Evolutionary conservation across 371 early-diverging fungal species (phyloP).

Genomic region (Actinomucor elegans): DNA sequence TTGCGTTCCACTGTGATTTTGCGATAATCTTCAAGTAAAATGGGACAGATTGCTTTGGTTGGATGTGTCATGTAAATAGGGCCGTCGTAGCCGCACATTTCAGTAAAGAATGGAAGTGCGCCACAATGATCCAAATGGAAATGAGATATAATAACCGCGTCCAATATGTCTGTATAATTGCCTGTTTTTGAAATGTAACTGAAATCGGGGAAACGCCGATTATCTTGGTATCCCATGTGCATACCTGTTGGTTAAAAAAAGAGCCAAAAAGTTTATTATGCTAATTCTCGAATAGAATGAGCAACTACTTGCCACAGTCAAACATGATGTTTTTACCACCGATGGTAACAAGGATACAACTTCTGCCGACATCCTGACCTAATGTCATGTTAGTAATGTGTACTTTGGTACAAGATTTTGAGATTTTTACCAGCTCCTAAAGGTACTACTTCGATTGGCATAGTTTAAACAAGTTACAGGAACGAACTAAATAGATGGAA

Average conservation of each 20-base stretch:
- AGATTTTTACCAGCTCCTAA: conserved; percentile 26
- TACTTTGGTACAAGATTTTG: not conserved
- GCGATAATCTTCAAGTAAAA: conserved; percentile 91
- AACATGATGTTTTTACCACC: conserved; percentile 94
- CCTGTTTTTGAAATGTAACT: conserved; percentile 86
- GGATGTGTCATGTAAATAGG: conserved; percentile 98
- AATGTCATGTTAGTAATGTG: not conserved
- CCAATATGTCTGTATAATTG: conserved; percentile 82
- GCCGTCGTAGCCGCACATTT: conserved; percentile 92
- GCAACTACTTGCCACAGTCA: conserved; percentile 75
- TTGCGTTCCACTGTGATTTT: conserved; percentile 86
- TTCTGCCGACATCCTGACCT: conserved; percentile 91
- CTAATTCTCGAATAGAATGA: too few relatives aligned
- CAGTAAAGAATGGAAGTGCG: conserved; percentile 94
- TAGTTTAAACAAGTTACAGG: too few relatives aligned
- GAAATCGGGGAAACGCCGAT: conserved; percentile 98
- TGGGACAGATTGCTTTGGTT: conserved; percentile 92
- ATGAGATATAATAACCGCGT: conserved; percentile 93
- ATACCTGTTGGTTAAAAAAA: conserved; percentile 53
- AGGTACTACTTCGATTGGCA: conserved; percentile 31
- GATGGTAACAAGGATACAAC: conserved; percentile 88
- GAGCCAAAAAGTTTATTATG: too few relatives aligned
- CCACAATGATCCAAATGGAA: conserved; percentile 99
- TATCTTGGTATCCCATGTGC: conserved; percentile 98
- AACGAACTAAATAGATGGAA: too few relatives aligned